Base-by-base conservation (phyloP, 306 rosid genomes). In the Dicorynia guianensis region DNA sequence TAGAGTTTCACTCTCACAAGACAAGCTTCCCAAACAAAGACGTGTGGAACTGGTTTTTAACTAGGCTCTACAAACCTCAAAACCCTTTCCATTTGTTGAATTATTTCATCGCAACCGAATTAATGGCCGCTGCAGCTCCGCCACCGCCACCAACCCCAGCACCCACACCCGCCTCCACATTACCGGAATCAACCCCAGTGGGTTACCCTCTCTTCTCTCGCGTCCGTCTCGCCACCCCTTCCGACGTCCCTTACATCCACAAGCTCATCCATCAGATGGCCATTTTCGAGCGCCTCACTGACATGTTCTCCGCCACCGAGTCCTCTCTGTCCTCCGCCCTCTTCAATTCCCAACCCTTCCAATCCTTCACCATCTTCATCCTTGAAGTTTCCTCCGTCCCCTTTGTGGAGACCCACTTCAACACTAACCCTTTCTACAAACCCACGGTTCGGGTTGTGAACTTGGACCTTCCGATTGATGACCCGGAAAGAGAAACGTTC, bases 51-150 rank as follows among this genome's bases (percentile, higher is more conserved):
- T 25, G 30, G 2, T 25, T 25, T 2, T 25, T 25, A 25, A 38
- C 7, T 0, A 7, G 4, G 7, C 42, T 38, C 42, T 38, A 38
- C 3, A 38, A 38, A 38, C 42, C 42, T 38, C 42, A 38, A 38
- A 38, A 38, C 7, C 42, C 42, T 38, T 13, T 34, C 11, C 48
- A 14, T 0, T 25, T 25, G 30, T 25, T 25, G 30, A 25, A 25
- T 25, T 25, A 25, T 25, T 25, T 25, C 30, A 25, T 1, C 30
- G 30, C 2, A 25, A 25, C 30, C 30, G 30, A 25, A 66, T 82
- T 88, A 87, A 93, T 89, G 78, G 96, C 96, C 48, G 94, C 98
- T 40, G 97, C 96, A 1, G 96, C 97, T 7, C 96, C 97, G 2
- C 97, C 94, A 2, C 88, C 96, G 0, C 89, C 96, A 14, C 87